These are phyloP conservation scores for Solanum lycopersicoides DNA, from an alignment of 257 asterid genomes.

Conservation along the genomic window DNA sequence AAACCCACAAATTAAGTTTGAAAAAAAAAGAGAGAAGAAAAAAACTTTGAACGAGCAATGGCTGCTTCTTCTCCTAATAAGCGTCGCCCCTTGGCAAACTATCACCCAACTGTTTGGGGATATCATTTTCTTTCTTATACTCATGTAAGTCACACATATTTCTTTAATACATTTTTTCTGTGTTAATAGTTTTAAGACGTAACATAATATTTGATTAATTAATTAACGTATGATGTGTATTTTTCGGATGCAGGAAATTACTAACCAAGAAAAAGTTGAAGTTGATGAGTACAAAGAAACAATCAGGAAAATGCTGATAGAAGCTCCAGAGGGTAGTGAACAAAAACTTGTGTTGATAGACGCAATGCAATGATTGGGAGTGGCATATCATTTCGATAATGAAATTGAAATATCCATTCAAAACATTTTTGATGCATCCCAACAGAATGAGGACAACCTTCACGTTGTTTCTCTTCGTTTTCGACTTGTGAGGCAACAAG, in stretches of 20 bases:
- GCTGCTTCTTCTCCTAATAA: neutral
- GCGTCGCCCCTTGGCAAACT: neutral
- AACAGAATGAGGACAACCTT: neutral
- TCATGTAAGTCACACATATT: neutral
- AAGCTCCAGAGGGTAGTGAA: neutral
- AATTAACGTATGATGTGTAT: too few species aligned
- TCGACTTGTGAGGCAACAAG: neutral
- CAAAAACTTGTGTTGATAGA: neutral
- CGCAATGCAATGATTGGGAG: slow-evolving; percentile 8
- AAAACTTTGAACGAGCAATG: neutral
- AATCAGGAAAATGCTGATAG: neutral
- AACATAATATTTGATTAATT: too few species aligned
- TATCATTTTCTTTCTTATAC: neutral
- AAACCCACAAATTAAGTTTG: neutral
- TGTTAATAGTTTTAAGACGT: too few species aligned
- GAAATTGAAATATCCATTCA: neutral
- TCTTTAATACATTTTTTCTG: too few species aligned
- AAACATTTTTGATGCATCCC: neutral
- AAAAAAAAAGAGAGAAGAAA: too few species aligned
- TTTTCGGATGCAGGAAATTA: neutral
- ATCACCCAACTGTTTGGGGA: neutral
- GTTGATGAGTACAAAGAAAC: neutral
- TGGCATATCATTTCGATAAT: slow-evolving; percentile 10
- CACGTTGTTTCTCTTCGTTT: neutral
- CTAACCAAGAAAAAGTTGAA: neutral